Evolutionary conservation across 805 yeast species (phyloP).

Genomic region (Millerozyma acaciae): DNA sequence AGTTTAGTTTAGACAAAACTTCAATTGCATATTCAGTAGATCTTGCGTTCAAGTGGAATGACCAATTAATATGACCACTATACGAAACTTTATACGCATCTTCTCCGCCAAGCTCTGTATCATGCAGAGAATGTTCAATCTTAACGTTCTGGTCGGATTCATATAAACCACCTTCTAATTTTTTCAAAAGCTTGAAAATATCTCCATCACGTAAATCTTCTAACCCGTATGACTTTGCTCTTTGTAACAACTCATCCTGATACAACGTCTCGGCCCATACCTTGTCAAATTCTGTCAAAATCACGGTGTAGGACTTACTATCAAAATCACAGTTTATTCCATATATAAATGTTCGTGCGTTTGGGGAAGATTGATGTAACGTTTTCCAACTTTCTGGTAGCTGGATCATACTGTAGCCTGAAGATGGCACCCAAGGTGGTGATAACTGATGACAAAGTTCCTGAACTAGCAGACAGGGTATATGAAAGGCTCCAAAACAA

Average conservation of each 20-base stretch:
- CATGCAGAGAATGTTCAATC: too few species aligned
- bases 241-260: constrained; percentile 10
- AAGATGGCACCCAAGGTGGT: constrained; percentile 2
- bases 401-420: constrained; percentile 5
- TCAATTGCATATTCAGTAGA: constrained; percentile 2
- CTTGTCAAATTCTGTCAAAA: constrained; percentile 21
- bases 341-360: constrained; percentile 9
- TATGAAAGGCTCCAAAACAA: constrained; percentile 5
- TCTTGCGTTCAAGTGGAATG: constrained; percentile 12
- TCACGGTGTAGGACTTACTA: constrained; percentile 16
- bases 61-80: too few species aligned
- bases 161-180: constrained; percentile 10
- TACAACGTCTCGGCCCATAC: constrained; percentile 26
- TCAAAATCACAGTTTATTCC: constrained; percentile 10
- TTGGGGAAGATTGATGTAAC: background rate
- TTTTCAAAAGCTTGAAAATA: constrained; percentile 13
- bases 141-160: background rate
- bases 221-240: constrained; percentile 23
- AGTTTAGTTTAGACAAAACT: constrained; percentile 18
- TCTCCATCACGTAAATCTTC: constrained; percentile 20
- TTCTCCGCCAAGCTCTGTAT: background rate
- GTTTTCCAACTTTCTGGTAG: constrained; percentile 14
- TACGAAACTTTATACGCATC: background rate
- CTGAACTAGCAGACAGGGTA: constrained; percentile 9
- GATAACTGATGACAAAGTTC: constrained; percentile 6